phyloP scores from a whole-genome alignment of 768 basidiomycete genomes.

The Nidularia sp. region DNA sequence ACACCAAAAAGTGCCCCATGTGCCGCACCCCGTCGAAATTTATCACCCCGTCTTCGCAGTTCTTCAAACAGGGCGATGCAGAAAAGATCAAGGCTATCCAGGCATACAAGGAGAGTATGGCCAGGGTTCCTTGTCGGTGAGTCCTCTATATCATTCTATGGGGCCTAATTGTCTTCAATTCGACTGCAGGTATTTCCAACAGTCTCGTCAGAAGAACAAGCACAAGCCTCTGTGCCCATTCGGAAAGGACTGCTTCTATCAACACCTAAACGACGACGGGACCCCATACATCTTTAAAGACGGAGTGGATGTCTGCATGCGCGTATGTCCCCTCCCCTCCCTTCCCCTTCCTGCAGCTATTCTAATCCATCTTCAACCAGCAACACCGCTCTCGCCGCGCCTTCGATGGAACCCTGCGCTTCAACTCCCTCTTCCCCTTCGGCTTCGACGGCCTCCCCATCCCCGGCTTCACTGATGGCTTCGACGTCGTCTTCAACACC shows the following conservation, averaged over 20 bases:
- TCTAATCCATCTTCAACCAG: slow-evolving; percentile 9
- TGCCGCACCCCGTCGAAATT: slow-evolving; percentile 67
- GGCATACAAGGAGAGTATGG: slow-evolving; percentile 72
- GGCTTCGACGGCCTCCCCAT: too few species aligned
- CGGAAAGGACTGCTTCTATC: slow-evolving; percentile 79
- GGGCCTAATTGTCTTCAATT: background rate
- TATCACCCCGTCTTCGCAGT: slow-evolving; percentile 71
- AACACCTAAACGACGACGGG: slow-evolving; percentile 66
- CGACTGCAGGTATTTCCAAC: slow-evolving; percentile 55
- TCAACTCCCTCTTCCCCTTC: too few species aligned
- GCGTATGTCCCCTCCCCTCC: slow-evolving; percentile 25
- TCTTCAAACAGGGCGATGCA: slow-evolving; percentile 49
- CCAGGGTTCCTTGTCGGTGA: slow-evolving; percentile 63
- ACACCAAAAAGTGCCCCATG: slow-evolving; percentile 75
- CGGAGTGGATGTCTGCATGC: slow-evolving; percentile 53
- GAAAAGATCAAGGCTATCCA: slow-evolving; percentile 48
- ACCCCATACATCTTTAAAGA: slow-evolving; percentile 50
- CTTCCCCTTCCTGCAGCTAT: background rate
- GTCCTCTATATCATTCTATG: slow-evolving; percentile 12
- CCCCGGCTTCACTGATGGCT: background rate
- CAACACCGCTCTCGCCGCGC: background rate
- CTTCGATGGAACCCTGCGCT: too few species aligned
- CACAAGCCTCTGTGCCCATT: slow-evolving; percentile 66
- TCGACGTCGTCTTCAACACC: background rate
- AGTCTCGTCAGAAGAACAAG: slow-evolving; percentile 34